Evolutionary conservation across 2,329 filamentous ascomycete species (phyloP), one percentile per base, ranked within the genome.

Genomic region (Acrodontium crateriforme): DNA sequence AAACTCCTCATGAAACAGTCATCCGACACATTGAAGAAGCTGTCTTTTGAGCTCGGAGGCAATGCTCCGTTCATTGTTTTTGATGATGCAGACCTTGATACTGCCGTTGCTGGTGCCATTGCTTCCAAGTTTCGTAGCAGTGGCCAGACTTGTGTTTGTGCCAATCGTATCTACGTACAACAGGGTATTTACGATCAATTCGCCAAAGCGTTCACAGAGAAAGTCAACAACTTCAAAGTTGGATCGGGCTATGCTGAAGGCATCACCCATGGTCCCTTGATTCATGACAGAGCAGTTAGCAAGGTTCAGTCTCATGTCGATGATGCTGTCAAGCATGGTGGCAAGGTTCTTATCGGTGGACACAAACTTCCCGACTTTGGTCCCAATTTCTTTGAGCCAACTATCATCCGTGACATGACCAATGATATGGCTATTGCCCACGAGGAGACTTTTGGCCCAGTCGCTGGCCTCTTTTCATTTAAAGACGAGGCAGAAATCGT

Each of bases 61-160:
- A 95, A 95, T 53, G 81, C 87, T 0, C 87, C 87, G 2, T 92
- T 94, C 52, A 94, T 95, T 41, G 83, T 95, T 18, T 95, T 95
- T 49, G 84, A 95, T 47, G 87, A 95, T 47, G 51, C 87, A 12
- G 82, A 95, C 49, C 60, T 95, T 12, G 85, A 94, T 34, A 60
- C 64, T 4, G 89, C 89, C 2, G 83, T 95, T 1, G 61, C 72
- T 0, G 87, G 85, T 15, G 84, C 84, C 25, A 70, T 95, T 29
- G 62, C 75, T 14, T 85, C 73, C 47, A 98, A 95, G 56, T 95
- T 95, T 71, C 78, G 89, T 30, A 83, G 78, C 19, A 91, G 82
- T 0, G 89, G 89, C 18, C 89, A 98, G 64, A 95, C 89, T 0
- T 98, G 89, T 54, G 85, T 95, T 4, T 65, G 63, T 39, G 64